These are phyloP conservation scores for Neoscytalidium dimidiatum DNA, from an alignment of 2,329 filamentous ascomycete genomes.

Conservation along the genomic window DNA sequence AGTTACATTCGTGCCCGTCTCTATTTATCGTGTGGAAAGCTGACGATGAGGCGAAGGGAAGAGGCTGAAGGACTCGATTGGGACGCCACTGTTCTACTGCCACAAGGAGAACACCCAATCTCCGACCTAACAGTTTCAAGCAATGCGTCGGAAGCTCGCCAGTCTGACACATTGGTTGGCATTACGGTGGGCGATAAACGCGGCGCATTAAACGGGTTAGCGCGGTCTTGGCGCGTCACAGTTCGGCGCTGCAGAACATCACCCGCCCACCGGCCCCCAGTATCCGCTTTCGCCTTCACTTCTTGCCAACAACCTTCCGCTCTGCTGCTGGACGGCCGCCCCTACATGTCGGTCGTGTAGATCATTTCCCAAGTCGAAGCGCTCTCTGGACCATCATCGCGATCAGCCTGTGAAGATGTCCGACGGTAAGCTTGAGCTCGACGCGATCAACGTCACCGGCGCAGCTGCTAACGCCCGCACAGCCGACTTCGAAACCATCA, in stretches of 20 bases:
- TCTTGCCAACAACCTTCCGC: neutral
- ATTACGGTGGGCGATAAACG: neutral
- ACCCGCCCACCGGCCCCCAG: constrained; percentile 7
- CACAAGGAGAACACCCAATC: no score
- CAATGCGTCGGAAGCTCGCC: no score
- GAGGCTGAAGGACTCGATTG: no score
- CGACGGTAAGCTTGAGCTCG: constrained; percentile 30
- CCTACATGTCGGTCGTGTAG: constrained; percentile 19
- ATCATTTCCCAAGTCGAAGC: neutral
- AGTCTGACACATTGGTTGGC: neutral
- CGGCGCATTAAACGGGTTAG: constrained; percentile 1
- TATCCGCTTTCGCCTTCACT: neutral
- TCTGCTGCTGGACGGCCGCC: neutral
- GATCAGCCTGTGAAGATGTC: constrained; percentile 30
- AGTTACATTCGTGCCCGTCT: no score
- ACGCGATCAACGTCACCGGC: neutral
- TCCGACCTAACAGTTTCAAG: no score
- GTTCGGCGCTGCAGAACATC: constrained; percentile 11
- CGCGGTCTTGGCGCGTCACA: constrained; percentile 15
- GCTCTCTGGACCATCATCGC: constrained; percentile 16
- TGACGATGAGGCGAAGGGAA: no score
- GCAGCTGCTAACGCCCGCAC: constrained; percentile 20
- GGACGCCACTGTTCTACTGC: neutral
- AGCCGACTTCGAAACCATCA: constrained; percentile 85
- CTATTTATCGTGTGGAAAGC: no score